Evolutionary conservation across 768 basidiomycete species (phyloP).

Genomic region (Mrakia frigida): DNA sequence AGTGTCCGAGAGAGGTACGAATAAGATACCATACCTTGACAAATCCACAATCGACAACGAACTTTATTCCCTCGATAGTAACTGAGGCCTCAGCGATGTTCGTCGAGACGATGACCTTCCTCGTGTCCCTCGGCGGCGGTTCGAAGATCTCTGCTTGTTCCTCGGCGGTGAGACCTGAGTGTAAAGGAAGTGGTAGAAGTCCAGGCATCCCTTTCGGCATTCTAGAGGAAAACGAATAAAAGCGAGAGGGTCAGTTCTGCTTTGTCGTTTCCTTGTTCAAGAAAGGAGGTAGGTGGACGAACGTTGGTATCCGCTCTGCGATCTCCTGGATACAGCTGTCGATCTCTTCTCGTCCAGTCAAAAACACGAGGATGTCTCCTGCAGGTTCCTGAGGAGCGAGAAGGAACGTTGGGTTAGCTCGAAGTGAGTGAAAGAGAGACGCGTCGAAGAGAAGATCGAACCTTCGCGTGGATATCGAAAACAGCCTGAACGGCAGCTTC

Average conservation of each 20-base stretch:
- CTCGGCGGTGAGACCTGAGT: constrained; percentile 80
- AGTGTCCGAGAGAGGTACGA: too few relatives aligned
- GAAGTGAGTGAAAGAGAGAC: not conserved
- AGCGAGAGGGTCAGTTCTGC: not conserved
- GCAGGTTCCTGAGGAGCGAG: constrained; percentile 57
- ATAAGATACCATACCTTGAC: constrained; percentile 65
- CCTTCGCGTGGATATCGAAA: constrained; percentile 28
- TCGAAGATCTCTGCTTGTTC: constrained; percentile 86
- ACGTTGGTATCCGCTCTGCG: constrained; percentile 72
- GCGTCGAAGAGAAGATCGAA: not conserved
- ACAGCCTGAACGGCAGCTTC: constrained; percentile 30
- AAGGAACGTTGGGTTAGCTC: not conserved
- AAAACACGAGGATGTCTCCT: constrained; percentile 88
- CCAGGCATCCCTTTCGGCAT: constrained; percentile 51
- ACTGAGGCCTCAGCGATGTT: constrained; percentile 98
- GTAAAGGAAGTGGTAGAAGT: constrained; percentile 67
- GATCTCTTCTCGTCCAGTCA: constrained; percentile 95
- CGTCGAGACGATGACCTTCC: constrained; percentile 88
- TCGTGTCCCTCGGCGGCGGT: constrained; percentile 61
- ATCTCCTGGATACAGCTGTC: constrained; percentile 77
- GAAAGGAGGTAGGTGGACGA: constrained; percentile 35
- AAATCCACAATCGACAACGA: constrained; percentile 88
- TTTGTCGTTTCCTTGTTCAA: too few relatives aligned
- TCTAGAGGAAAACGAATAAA: constrained; percentile 44
- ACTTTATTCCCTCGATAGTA: constrained; percentile 92